Base-by-base conservation (phyloP, 495 filamentous ascomycete species). In the Tuber magnatum region DNA sequence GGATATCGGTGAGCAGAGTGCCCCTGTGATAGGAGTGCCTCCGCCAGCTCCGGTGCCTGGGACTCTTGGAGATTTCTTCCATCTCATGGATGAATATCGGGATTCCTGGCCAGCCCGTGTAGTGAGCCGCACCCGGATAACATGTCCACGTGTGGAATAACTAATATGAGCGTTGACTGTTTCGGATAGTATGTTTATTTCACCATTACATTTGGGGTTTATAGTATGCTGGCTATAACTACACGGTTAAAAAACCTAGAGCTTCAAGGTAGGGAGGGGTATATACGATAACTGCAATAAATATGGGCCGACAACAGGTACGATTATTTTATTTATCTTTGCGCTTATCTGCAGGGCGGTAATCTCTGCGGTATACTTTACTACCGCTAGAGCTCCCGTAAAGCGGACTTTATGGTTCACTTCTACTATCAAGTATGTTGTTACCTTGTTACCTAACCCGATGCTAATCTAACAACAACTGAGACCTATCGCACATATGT, bases 351-450 rank as follows among this genome's bases (percentile, higher is more conserved):
- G 92, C 61, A 91, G 93, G 9, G 86, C 94, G 28, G 87, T 91
- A 2, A 85, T 96, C 39, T 93, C 92, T 42, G 92, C 88, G 82
- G 86, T 82, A 24, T 97, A 97, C 81, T 90, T 97, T 76, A 87
- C 89, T 81, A 83, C 91, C 18, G 93, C 92, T 51, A 89, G 94
- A 68, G 85, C 87, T 72, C 97, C 94, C 77, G 94, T 94, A 7
- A 97, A 97, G 82, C 89, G 93, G 78, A 93, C 94, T 77, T 94
- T 97, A 80, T 97, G 92, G 91, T 90, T 91, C 71, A 96, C 94
- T 1, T 89, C 90, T 32, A 90, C 92, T 71, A 76, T 91, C 68
- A 90, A 92, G 76, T 81, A 74, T 72, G 73, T 32, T 16, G 32
- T 28, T 22, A 38, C 51, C 38, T 32, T 16, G 32, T 28, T 22